Conservation (phyloP, 2,329 filamentous ascomycete species). For the Epichloe sibirici region DNA sequence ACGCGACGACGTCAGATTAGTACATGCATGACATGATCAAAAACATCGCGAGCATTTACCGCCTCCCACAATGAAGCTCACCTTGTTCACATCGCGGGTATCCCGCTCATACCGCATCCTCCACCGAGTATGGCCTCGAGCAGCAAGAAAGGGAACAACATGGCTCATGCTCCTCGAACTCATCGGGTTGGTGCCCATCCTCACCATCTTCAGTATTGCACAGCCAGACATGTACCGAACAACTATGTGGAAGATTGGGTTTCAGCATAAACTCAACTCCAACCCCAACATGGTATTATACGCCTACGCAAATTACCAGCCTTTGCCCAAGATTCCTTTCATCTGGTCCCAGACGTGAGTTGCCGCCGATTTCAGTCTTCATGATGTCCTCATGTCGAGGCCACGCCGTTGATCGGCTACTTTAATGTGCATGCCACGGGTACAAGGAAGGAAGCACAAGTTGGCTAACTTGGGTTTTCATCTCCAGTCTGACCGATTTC, state of each 20-base stretch:
- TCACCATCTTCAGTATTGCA: slow-evolving; percentile 61
- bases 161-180: slow-evolving; percentile 56
- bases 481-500: slow-evolving; percentile 54
- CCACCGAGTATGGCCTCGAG: slow-evolving; percentile 44
- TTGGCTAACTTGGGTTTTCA: not conserved
- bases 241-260: slow-evolving; percentile 61
- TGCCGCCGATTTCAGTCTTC: not conserved
- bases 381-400: not conserved
- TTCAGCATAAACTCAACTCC: slow-evolving; percentile 60
- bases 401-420: not conserved
- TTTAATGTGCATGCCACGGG: not conserved
- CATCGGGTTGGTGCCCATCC: slow-evolving; percentile 47
- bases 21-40: not conserved
- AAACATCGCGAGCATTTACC: not conserved
- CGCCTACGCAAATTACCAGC: slow-evolving; percentile 58
- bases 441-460: not conserved
- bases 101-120: slow-evolving; percentile 38
- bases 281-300: slow-evolving; percentile 58
- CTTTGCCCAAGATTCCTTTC: slow-evolving; percentile 49
- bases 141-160: slow-evolving; percentile 40
- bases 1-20: not conserved
- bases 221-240: slow-evolving; percentile 62
- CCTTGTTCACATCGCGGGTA: slow-evolving; percentile 1
- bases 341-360: slow-evolving; percentile 65
- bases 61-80: slow-evolving; percentile 1